Base-by-base conservation (phyloP, 768 basidiomycete species). In the Antrodiella citrinella region DNA sequence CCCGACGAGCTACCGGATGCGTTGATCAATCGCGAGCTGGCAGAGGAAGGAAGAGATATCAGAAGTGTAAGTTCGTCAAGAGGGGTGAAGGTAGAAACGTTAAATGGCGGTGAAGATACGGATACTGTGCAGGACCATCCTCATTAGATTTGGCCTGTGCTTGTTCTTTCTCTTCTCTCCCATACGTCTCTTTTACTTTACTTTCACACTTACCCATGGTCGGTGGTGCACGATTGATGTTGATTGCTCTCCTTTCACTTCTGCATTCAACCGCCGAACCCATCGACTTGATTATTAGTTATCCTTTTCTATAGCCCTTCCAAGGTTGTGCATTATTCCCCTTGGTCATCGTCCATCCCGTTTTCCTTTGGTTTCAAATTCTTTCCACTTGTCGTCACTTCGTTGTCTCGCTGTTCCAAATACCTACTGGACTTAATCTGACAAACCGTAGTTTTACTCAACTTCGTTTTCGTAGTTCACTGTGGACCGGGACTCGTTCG, bases 1-100 rank as follows among this genome's bases (percentile, higher is more conserved):
- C 82, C 81, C 0, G 83, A 78, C 23, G 59, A 63, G 22, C 67
- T 65, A 51, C 22, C 46, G 24, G 40, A 45, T 26, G 41, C 42
- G 42, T 64, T 86, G 41, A 67, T 92, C 45, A 82, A 74, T 60
- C 74, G 82, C 53, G 89, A 91, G 67, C 67, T 93, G 49, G 87
- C 88, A 20, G 89, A 91, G 67, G 91, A 93, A 64, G 91, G 91
- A n/a, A 74, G 85, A 59, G 90, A 91, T 63, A 85, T 93, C 41
- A 72, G 86, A 62, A 91, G 86, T 62, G 91, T 92, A 30, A 72
- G 78, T 58, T 88, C 85, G 39, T 84, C 82, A 58, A 74, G 89
- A 59, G 88, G 86, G 39, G 86, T 89, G 52, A 79, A 70, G 60
- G 86, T 92, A 52, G 87, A 91, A 65, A 81, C 81, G 56, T 65